Percentiles rank a stretch among this genome's conserved stretches.
phyloP scores from a whole-genome alignment of 768 basidiomycete species.

The Lactarius sanguifluus region DNA sequence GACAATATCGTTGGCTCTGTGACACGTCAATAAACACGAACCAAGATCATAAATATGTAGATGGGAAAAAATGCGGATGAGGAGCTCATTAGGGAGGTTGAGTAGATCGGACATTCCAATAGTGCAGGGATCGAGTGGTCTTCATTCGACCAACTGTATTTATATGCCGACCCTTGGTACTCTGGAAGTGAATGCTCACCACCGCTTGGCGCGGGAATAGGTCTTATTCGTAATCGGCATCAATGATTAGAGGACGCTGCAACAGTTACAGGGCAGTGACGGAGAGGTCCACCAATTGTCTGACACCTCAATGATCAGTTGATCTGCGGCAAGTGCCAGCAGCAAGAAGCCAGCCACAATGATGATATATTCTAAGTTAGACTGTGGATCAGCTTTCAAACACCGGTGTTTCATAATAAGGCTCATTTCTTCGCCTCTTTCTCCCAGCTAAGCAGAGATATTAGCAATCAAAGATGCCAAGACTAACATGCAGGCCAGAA shows the following conservation, averaged over 20 bases:
- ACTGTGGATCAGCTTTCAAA: not conserved
- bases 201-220: not conserved
- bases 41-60: not conserved
- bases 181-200: no score
- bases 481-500: not conserved
- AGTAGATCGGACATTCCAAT: slow-evolving; percentile 2
- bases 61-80: slow-evolving; percentile 6
- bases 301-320: not conserved
- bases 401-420: not conserved
- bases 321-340: not conserved
- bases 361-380: not conserved
- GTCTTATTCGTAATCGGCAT: not conserved
- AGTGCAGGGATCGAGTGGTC: not conserved
- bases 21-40: slow-evolving; percentile 11
- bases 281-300: not conserved
- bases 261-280: not conserved
- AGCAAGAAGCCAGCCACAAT: not conserved
- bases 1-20: not conserved
- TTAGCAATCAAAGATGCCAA: not conserved
- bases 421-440: slow-evolving; percentile 5
- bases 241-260: not conserved
- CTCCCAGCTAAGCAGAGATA: slow-evolving; percentile 18
- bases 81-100: slow-evolving; percentile 12
- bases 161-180: not conserved
- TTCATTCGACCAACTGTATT: not conserved